phyloP scores from a whole-genome alignment of 208 protist species.

The Trypanosoma brucei region DNA sequence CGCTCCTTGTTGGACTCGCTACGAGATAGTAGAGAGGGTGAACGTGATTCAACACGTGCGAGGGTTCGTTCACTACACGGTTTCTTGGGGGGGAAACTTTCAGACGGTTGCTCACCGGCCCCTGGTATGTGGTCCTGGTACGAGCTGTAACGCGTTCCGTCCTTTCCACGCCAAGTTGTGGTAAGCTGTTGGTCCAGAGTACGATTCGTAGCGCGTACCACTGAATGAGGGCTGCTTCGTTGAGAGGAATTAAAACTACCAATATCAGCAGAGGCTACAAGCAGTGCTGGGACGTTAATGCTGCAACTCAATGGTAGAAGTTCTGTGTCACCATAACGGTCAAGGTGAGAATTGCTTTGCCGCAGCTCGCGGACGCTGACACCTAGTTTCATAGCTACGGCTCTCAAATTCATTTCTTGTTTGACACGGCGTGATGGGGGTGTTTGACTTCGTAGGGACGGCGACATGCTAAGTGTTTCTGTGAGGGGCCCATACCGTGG shows the following conservation, averaged over 20 bases:
- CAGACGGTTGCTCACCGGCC: not conserved
- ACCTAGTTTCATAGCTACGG: constrained; percentile 6
- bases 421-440: not conserved
- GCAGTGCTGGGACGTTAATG: constrained; percentile 7
- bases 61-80: not conserved
- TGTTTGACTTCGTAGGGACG: not conserved
- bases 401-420: constrained; percentile 1
- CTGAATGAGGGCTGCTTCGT: constrained; percentile 1
- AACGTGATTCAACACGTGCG: not conserved
- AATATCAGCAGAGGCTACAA: constrained; percentile 8
- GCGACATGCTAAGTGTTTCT: not conserved
- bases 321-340: constrained; percentile 7
- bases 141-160: not conserved
- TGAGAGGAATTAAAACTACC: constrained; percentile 4
- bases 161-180: not conserved
- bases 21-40: not conserved
- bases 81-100: not conserved
- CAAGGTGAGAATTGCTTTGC: constrained; percentile 15
- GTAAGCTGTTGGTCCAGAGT: not conserved
- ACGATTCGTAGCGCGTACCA: not conserved
- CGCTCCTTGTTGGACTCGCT: not conserved
- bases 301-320: constrained; percentile 8
- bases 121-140: not conserved
- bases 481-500: constrained; percentile 7
- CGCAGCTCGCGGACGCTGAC: constrained; percentile 10